Percentiles rank a stretch among this genome's conserved stretches.
Evolutionary conservation across 2,329 filamentous ascomycete genomes (phyloP).

Genomic region (Aureobasidium zeae): DNA sequence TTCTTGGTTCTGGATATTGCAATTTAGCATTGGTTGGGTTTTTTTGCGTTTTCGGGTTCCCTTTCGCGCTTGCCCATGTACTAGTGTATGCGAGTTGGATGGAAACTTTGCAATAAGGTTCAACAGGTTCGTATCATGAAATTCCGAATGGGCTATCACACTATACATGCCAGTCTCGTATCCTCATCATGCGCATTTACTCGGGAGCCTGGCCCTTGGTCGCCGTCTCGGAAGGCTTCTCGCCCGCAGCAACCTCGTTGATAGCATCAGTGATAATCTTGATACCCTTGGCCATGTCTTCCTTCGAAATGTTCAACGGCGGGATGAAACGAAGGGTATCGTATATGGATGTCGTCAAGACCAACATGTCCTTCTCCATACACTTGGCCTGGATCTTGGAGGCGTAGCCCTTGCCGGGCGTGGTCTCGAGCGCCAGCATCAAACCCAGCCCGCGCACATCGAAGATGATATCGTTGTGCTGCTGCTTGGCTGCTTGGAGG

Average conservation of each 20-base stretch:
- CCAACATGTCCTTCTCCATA: conserved; percentile 31
- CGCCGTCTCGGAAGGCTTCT: conserved; percentile 16
- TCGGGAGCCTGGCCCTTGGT: conserved; percentile 20
- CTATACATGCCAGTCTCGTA: too few relatives aligned
- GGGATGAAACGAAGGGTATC: conserved; percentile 34
- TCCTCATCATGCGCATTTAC: conserved; percentile 3
- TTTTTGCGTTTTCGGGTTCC: neutral
- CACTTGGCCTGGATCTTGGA: conserved; percentile 34
- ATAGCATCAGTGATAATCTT: conserved; percentile 30
- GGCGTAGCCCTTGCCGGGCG: conserved; percentile 28
- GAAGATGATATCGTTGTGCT: conserved; percentile 27
- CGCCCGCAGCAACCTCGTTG: conserved; percentile 29
- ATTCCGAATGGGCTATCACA: too few relatives aligned
- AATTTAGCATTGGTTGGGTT: neutral
- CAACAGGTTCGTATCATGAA: too few relatives aligned
- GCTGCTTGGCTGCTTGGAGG: conserved; percentile 21
- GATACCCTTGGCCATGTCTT: conserved; percentile 31
- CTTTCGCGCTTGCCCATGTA: too few relatives aligned
- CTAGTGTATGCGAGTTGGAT: too few relatives aligned
- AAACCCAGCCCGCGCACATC: conserved; percentile 33
- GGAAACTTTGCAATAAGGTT: too few relatives aligned
- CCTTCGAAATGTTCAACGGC: conserved; percentile 32
- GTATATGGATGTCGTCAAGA: conserved; percentile 34
- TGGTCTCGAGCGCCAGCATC: conserved; percentile 33
- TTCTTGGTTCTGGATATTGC: neutral